Conservation (phyloP, 2,329 filamentous ascomycete species). For the Ophiostoma sp. region DNA sequence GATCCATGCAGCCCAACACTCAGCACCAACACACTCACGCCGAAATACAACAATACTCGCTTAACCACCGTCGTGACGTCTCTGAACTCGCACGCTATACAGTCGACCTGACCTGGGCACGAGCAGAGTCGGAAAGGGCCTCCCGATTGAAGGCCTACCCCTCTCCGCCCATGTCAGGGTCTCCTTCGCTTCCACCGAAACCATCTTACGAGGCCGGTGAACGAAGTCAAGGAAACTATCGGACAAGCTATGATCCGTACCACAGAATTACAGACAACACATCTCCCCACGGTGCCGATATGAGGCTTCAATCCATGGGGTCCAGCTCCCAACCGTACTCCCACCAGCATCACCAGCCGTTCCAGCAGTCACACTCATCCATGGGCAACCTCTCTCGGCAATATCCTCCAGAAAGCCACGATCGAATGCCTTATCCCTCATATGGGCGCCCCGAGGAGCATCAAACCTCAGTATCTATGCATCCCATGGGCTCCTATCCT, state of each 20-base stretch:
- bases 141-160: constrained; percentile 58
- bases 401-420: constrained; percentile 37
- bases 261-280: constrained; percentile 36
- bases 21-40: constrained; percentile 27
- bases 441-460: constrained; percentile 37
- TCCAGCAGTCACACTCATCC: constrained; percentile 5
- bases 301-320: constrained; percentile 29
- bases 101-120: constrained; percentile 52
- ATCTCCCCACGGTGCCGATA: constrained; percentile 34
- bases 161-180: constrained; percentile 70
- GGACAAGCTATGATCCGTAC: constrained; percentile 47
- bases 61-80: constrained; percentile 56
- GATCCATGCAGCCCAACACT: constrained; percentile 50
- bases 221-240: constrained; percentile 47
- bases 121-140: constrained; percentile 49
- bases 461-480: constrained; percentile 29
- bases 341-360: constrained; percentile 17
- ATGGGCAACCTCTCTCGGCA: constrained; percentile 29
- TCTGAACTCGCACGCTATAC: constrained; percentile 50
- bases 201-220: constrained; percentile 52
- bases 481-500: constrained; percentile 30
- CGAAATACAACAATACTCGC: constrained; percentile 41
- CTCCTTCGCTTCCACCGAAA: constrained; percentile 56
- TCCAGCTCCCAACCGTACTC: constrained; percentile 5
- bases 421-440: constrained; percentile 37